Base-by-base conservation (phyloP, 225 moss, liverwort and hornwort genomes). In the Neckera pumila region DNA sequence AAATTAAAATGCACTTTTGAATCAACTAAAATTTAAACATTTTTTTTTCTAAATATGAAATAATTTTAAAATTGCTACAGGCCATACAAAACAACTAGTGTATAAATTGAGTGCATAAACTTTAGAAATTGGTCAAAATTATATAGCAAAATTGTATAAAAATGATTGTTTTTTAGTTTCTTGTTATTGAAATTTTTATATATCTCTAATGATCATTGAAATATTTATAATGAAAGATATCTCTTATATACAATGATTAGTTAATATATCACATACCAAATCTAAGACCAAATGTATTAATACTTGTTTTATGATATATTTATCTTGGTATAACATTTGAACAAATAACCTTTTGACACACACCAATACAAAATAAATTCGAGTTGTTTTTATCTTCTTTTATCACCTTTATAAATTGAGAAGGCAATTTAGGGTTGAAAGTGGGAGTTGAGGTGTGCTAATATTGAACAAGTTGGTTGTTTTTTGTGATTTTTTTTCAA, bases 151-250 rank as follows among this genome's bases (percentile, higher is more conserved):
- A 45, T 45, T 45, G 45, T 45, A 45, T 45, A 45, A 45, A 16
- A 73, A 11, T 17, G 0, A 30, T 45, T 73, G 3, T 0, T 36
- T 16, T 72, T 15, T 27, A 6, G 0, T 16, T 28, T 72, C 8
- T 45, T 10, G 10, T 17, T 6, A 28, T 45, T 45, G 6, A 28
- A 16, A 3, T 10, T 28, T 43, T 17, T 28, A 28, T 28, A 45
- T 43, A 28, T 28, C 0, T 45, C 2, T 28, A 17, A 43, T 45
- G 5, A 7, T 43, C 28, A 16, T 72, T 45, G 17, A 72, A 43
- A 49, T 16, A 27, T 28, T 66, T 9, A 43, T 27, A 6, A 43
- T 28, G 3, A 43, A 72, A 28, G 5, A 28, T 72, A 28, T 43
- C 9, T 43, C 3, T 43, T 27, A 43, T 9, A 3, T 43, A 16